Evolutionary conservation across 768 basidiomycete genomes (phyloP).

Genomic region (Lentinula aciculospora): DNA sequence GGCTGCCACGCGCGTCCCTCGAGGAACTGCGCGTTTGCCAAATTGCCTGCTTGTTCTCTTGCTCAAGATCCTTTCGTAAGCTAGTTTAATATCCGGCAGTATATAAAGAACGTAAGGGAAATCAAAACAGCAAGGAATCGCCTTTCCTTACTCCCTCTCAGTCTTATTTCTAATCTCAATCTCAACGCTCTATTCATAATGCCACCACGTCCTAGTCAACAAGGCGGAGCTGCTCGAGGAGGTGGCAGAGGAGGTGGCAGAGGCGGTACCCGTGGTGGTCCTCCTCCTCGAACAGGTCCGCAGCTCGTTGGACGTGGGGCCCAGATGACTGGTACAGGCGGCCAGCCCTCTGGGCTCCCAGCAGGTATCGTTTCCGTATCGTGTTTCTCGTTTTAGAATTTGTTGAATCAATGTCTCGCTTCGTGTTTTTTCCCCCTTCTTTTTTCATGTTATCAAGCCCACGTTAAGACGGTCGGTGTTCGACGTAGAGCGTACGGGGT

Average conservation of each 20-base stretch:
- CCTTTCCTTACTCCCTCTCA: background rate
- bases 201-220: background rate
- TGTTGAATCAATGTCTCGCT: background rate
- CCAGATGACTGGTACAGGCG: constrained; percentile 3
- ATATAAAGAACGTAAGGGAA: background rate
- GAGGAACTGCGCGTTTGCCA: no score
- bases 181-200: background rate
- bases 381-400: background rate
- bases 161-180: background rate
- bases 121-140: background rate
- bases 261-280: background rate
- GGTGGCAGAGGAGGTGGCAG: background rate
- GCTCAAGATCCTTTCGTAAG: no score
- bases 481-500: constrained; percentile 51
- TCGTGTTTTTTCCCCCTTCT: background rate
- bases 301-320: background rate
- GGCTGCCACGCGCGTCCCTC: no score
- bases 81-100: background rate
- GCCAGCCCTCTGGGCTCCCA: constrained; percentile 4
- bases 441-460: constrained; percentile 14
- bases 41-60: no score
- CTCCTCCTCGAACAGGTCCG: background rate
- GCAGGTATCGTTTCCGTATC: constrained; percentile 3
- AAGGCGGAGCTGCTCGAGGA: constrained; percentile 1
- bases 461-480: constrained; percentile 52